Base-by-base conservation (phyloP, 352 stramenopile genomes). In the Thalassiosira livingstoniorum region DNA sequence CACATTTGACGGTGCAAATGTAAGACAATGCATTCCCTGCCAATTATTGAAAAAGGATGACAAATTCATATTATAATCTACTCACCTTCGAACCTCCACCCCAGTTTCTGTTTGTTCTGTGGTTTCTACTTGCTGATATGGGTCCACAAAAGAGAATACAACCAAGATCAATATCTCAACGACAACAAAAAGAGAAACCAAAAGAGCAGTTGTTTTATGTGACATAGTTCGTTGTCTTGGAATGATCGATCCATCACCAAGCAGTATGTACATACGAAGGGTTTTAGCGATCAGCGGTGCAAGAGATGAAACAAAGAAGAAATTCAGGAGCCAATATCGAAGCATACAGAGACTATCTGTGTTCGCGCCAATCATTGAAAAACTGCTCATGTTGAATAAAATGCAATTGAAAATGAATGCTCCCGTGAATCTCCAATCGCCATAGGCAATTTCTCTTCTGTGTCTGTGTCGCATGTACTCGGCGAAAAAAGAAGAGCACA, bases 341-440 rank as follows among this genome's bases (percentile, higher is more conserved):
- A 69, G 15, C 34, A 90, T 31, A 37, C 83, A 90, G 5, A 74
- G 63, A 0, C 23, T 23, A 61, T 87, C 70, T 0, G 79, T 83
- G 39, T 82, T 80, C 5, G 34, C 4, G 34, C 83, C 83, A 15
- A 90, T 31, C 15, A 78, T 60, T 1, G 70, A 57, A 45, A 87
- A 68, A 29, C 54, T 68, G 0, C 75, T 60, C 21, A 70, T 2
- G 31, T 90, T 90, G 18, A 85, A 57, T 2, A 85, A 34, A 15
- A 73, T 54, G 27, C 78, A 87, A 54, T 69, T 75, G 27, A 80
- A 31, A 61, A 90, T 68, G 53, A 90, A 90, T 4, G 66, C 69
- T 29, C 67, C 78, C 15, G 72, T 87, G 45, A 90, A 90, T 42
- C 79, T 47, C 70, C 74, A 90, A 78, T 90, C 83, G 15, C 68